Base-by-base conservation (phyloP, 2,329 filamentous ascomycete species). In the Fusarium newnesense region DNA sequence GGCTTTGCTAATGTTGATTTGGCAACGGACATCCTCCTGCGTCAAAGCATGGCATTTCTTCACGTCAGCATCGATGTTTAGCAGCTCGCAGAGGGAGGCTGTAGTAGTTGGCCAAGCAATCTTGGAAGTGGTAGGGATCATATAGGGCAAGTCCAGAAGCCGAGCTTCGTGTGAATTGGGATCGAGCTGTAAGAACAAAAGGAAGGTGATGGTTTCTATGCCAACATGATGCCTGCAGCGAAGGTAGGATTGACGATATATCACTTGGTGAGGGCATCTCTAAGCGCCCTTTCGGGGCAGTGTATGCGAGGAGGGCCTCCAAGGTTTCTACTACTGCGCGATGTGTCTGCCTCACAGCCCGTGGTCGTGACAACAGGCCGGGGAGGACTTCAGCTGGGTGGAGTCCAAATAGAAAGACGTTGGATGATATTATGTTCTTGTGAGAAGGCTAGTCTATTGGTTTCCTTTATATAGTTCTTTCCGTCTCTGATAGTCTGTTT, bases 371-470 rank as follows among this genome's bases (percentile, higher is more conserved):
- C 64, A 66, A 60, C 30, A 50, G 70, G 59, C 52, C 56, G 34
- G 56, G 42, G 40, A 70, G 62, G 63, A 56, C 37, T 64, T 64
- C 62, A 74, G 64, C 37, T 60, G 54, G 60, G 70, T 67, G 72
- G 61, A 56, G 58, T 47, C 40, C 61, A 24, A 53, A 54, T 60
- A 72, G 54, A 9, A 53, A 46, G 34, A 16, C 24, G 40, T 43
- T 30, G 39, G 39, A 40, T 54, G 67, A n/a, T 46, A 39, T 52
- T 42, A 49, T 30, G 28, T 49, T 43, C 52, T n/a, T 39, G 24
- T 37, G 37, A 28, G 43, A 47, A 30, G 15, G 28, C 15, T 9
- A 11, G 21, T 30, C 28, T 21, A 46, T 26, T 34, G 10, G 2
- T 12, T 32, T 15, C 30, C 40, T n/a, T 46, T 47, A 65, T 53